Base-by-base conservation (phyloP, 257 asterid genomes). In the Solanum sparsipilum region DNA sequence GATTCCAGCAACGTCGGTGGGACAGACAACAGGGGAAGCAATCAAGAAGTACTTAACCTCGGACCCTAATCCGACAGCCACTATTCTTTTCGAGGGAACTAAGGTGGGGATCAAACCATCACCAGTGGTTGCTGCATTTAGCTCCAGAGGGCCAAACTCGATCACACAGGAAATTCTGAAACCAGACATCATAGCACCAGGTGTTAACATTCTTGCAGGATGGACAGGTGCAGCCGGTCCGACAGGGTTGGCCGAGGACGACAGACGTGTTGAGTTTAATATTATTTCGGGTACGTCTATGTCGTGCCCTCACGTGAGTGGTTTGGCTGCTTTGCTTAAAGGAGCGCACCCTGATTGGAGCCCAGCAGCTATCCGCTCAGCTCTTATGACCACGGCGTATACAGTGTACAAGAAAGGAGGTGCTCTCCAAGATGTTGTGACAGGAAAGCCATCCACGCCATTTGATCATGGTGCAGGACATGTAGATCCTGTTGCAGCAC, bases 131-230 rank as follows among this genome's bases (percentile, higher is more conserved):
- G 96, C 96, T 74, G 94, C 94, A 44, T 93, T 93, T 88, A 93
- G 96, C 89, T 93, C 96, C 5, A 83, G 96, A 52, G 96, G 96
- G 21, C 96, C 96, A 58, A 93, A 91, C 71, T 87, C 87, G 83
- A 92, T 92, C 86, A 93, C 96, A 35, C 94, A 91, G 76, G 92
- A 93, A 91, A 91, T 93, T 44, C 41, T 93, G 88, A 93, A 93
- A 87, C 96, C 96, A n/a, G 96, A 93, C 83, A 92, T 93, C 85
- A 92, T 93, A 87, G 96, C 94, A 85, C 96, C 96, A 16, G 94
- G 94, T 1, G 94, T 93, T 36, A 93, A 92, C 73, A 91, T 93
- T 29, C 34, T 93, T 71, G 96, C 96, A 4, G 94, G 92, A 56
- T 93, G 96, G 96, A 84, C 96, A 3, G 86, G 83, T 81, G 91